Evolutionary conservation across 1,284 basidiomycete genomes (phyloP).

Genomic region (Trichosporon faecale): DNA sequence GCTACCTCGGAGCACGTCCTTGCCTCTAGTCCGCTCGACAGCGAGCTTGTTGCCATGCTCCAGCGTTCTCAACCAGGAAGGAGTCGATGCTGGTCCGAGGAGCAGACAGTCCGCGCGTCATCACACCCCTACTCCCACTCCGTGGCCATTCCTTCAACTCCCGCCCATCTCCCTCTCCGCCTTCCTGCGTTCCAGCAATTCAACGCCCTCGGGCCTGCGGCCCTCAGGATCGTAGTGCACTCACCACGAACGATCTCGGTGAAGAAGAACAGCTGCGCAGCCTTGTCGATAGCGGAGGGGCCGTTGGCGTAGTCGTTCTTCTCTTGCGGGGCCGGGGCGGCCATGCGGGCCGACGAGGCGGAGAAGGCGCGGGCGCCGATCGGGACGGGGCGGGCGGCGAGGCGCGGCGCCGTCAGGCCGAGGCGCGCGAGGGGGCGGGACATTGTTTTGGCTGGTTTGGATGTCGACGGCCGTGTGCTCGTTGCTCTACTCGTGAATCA

Average conservation of each 20-base stretch:
- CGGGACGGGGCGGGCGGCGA: constrained; percentile 12
- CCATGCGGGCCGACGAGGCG: constrained; percentile 5
- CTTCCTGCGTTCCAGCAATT: not conserved
- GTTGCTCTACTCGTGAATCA: not conserved
- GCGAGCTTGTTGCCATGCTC: too few species aligned
- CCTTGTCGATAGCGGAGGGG: constrained; percentile 89
- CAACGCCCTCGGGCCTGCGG: not conserved
- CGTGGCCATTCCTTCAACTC: too few species aligned
- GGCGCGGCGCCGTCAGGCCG: constrained; percentile 18
- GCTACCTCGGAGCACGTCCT: not conserved
- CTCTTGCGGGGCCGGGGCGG: constrained; percentile 8
- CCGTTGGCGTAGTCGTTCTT: constrained; percentile 57
- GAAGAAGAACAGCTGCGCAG: constrained; percentile 95
- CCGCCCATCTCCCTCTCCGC: not conserved
- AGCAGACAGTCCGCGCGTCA: not conserved
- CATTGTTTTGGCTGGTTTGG: not conserved
- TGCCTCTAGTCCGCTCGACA: too few species aligned
- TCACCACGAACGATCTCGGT: constrained; percentile 94
- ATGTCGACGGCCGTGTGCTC: not conserved
- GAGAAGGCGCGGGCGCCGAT: constrained; percentile 18
- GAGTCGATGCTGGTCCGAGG: not conserved
- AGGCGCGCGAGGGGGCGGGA: constrained; percentile 28
- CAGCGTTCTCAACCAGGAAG: too few species aligned
- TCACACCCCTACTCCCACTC: not conserved
- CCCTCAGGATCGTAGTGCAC: constrained; percentile 28